Percentiles rank a stretch among this genome's conserved stretches.
Conservation (phyloP, 176 grass and related monocot species). For the Aegilops longissima region DNA sequence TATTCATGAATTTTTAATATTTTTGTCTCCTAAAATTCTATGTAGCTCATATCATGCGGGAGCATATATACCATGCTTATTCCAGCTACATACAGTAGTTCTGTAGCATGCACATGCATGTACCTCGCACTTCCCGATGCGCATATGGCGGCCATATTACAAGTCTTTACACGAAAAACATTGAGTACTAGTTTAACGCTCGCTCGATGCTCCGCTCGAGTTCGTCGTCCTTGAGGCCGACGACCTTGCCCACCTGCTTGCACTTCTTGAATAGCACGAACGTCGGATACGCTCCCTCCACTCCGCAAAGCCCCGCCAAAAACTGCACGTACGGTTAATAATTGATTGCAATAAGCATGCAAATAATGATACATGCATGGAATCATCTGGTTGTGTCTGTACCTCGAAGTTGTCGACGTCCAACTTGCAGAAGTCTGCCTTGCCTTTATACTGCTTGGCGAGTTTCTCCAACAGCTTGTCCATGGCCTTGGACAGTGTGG, state of each 20-base stretch:
- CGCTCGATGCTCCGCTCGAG: not conserved
- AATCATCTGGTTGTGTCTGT: not conserved
- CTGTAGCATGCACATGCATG: too few relatives aligned
- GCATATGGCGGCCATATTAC: too few relatives aligned
- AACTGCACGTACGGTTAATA: not conserved
- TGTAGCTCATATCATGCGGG: too few relatives aligned
- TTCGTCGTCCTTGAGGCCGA: not conserved
- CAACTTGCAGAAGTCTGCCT: not conserved
- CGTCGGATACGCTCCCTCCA: slow-evolving; percentile 14
- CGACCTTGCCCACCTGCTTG: not conserved
- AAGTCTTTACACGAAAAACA: not conserved
- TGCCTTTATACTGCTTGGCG: not conserved
- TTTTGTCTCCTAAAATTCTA: too few relatives aligned
- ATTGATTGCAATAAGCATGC: too few relatives aligned
- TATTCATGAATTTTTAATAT: too few relatives aligned
- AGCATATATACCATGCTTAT: too few relatives aligned
- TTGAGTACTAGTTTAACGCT: not conserved
- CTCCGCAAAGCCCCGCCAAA: slow-evolving; percentile 17
- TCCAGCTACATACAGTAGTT: too few relatives aligned
- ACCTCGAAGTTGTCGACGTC: slow-evolving; percentile 7
- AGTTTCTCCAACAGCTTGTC: not conserved
- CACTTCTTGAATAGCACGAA: slow-evolving; percentile 4
- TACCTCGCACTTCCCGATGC: too few relatives aligned
- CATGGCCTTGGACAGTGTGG: not conserved
- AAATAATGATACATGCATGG: not conserved